Evolutionary conservation across 2,329 filamentous ascomycete genomes (phyloP).

Genomic region (Nemania serpens): DNA sequence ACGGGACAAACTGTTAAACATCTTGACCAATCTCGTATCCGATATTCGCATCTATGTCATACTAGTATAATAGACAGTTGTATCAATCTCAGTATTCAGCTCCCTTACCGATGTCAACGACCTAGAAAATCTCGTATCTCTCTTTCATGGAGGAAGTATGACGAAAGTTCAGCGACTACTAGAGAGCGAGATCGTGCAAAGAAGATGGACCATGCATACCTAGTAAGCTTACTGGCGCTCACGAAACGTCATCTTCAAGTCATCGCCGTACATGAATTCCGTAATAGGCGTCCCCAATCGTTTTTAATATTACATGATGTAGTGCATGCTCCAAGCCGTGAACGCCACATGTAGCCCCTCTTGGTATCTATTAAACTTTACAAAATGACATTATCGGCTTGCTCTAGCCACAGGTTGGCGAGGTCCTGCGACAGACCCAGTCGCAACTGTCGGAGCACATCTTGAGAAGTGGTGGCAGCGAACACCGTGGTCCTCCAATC

Average conservation of each 20-base stretch:
- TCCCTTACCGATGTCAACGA: too few species aligned
- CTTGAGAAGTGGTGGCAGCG: constrained; percentile 63
- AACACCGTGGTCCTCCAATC: constrained; percentile 69
- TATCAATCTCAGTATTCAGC: too few species aligned
- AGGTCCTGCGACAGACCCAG: constrained; percentile 76
- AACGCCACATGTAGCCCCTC: constrained; percentile 2
- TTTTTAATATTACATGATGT: constrained; percentile 16
- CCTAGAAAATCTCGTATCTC: too few species aligned
- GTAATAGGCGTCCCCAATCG: background rate
- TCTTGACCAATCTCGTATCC: too few species aligned
- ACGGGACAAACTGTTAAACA: too few species aligned
- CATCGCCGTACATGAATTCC: background rate
- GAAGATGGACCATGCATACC: background rate
- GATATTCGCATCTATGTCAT: too few species aligned
- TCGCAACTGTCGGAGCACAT: constrained; percentile 75
- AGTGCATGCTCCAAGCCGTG: constrained; percentile 13
- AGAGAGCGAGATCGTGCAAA: background rate
- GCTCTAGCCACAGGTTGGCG: constrained; percentile 69
- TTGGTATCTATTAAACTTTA: constrained; percentile 34
- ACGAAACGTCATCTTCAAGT: background rate
- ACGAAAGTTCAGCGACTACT: too few species aligned
- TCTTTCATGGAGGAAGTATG: too few species aligned
- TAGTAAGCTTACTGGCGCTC: background rate
- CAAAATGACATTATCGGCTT: constrained; percentile 61
- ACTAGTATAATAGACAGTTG: too few species aligned